Base-by-base conservation (phyloP, 176 grass and related monocot genomes). In the Cymbopogon citratus region DNA sequence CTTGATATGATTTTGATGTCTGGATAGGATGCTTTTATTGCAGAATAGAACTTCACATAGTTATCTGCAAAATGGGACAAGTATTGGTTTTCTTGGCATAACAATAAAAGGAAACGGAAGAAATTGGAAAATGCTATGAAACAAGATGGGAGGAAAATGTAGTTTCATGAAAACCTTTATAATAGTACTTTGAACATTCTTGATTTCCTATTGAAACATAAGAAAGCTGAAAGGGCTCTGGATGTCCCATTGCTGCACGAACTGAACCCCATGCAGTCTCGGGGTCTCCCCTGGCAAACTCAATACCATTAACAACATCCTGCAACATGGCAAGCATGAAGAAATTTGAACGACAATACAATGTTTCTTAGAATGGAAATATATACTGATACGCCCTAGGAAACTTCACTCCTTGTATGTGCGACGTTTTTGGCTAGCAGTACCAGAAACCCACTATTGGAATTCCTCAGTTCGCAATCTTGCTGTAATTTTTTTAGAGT, bases 171-270 rank as follows among this genome's bases (percentile, higher is more conserved):
- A 78, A 65, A 95, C 95, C 95, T 98, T 66, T 87, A 44, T 98
- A 98, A 52, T 90, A 87, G 16, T 40, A 80, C 83, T 72, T 98
- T 7, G 86, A 86, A 40, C 95, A 98, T 80, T 95, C 88, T 80
- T 98, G 92, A 91, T 95, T 98, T 46, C 95, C 95, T 74, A 98
- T 85, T 68, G 92, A 87, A 74, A 98, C 64, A 78, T 93, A 98
- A 80, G 77, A 86, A 69, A 98, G 87, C 28, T 84, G 79, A 91
- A 98, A 98, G 26, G 88, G 92, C 44, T 94, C 84, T 36, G 92
- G 86, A 88, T 95, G 95, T 56, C 95, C 92, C 95, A 98, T 98
- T 85, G 90, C 81, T 89, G 85, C 86, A 54, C 95, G 84, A 88
- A 89, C 40, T 67, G 90, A 98, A 63, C 95, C 95, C 95, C 92